Evolutionary conservation across 257 asterid genomes (phyloP).

Genomic region (Datura wrightii): DNA sequence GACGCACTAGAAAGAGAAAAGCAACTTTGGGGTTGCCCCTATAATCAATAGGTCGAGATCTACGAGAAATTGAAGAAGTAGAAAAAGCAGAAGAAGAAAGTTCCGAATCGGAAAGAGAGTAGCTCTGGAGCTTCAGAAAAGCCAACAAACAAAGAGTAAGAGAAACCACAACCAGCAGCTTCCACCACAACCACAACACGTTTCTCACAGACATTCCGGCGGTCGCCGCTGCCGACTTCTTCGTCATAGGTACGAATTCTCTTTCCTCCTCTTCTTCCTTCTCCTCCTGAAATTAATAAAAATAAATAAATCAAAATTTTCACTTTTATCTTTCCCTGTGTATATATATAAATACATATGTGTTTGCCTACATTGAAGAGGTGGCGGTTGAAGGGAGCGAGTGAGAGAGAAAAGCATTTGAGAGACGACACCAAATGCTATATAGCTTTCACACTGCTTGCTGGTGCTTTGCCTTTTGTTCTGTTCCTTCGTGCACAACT

Average conservation of each 20-base stretch:
- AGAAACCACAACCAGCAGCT: slow-evolving; percentile 58
- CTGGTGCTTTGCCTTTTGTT: background rate
- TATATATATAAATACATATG: background rate
- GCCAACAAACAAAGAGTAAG: slow-evolving; percentile 60
- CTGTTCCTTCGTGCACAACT: background rate
- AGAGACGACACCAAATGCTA: slow-evolving; percentile 19
- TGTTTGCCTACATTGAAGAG: slow-evolving; percentile 34
- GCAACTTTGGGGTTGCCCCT: slow-evolving; percentile 80
- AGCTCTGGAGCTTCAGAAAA: slow-evolving; percentile 68
- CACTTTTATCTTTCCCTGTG: background rate
- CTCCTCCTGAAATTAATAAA: slow-evolving; percentile 46
- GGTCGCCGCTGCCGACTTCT: slow-evolving; percentile 48
- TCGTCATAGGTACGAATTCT: slow-evolving; percentile 34
- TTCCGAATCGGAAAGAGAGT: slow-evolving; percentile 46
- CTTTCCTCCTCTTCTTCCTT: slow-evolving; percentile 41
- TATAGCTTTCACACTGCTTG: background rate
- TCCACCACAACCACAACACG: slow-evolving; percentile 72
- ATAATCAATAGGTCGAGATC: slow-evolving; percentile 49
- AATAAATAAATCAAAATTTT: background rate
- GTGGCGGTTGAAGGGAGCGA: slow-evolving; percentile 32
- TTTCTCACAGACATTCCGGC: slow-evolving; percentile 58
- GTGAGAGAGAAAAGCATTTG: slow-evolving; percentile 22
- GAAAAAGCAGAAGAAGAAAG: slow-evolving; percentile 33
- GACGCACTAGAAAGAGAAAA: slow-evolving; percentile 71
- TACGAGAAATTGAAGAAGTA: slow-evolving; percentile 43